Conservation (phyloP, 2,329 filamentous ascomycete genomes). For the Penicillium olsonii region DNA sequence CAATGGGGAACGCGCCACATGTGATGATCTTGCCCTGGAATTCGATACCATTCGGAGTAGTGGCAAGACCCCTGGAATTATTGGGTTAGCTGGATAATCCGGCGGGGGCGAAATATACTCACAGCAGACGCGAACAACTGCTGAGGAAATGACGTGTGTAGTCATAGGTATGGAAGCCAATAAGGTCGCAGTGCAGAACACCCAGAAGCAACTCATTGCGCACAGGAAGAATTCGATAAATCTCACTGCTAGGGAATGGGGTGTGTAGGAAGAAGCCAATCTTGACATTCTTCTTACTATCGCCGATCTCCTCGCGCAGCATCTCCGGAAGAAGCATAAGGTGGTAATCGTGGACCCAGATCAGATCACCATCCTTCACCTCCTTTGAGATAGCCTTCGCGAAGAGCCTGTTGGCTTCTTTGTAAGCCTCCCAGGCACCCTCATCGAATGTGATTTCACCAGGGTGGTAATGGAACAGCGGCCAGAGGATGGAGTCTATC, state of each 20-base stretch:
- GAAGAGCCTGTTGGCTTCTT: constrained; percentile 88
- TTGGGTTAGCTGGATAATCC: constrained; percentile 6
- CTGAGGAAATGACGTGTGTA: constrained; percentile 98
- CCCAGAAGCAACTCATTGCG: constrained; percentile 84
- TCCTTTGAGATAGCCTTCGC: constrained; percentile 84
- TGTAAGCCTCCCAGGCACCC: constrained; percentile 88
- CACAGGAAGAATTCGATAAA: constrained; percentile 93
- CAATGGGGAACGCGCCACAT: constrained; percentile 94
- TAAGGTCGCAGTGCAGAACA: constrained; percentile 88
- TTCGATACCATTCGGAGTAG: constrained; percentile 90
- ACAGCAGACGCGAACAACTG: constrained; percentile 91
- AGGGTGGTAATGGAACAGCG: constrained; percentile 97
- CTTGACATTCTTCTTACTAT: constrained; percentile 85
- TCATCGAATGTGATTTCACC: constrained; percentile 98
- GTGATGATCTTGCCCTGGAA: constrained; percentile 86
- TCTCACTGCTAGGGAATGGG: constrained; percentile 94
- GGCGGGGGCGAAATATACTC: constrained; percentile 34
- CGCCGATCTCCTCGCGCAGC: constrained; percentile 84
- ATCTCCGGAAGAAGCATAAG: constrained; percentile 95
- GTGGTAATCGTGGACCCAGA: constrained; percentile 99
- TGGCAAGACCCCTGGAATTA: constrained; percentile 51
- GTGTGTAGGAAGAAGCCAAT: constrained; percentile 99
- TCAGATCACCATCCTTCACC: constrained; percentile 87
- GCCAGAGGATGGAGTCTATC: constrained; percentile 93
- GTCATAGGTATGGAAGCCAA: constrained; percentile 98